Evolutionary conservation across 352 stramenopile species (phyloP).

Genomic region (Phytophthora tentaculata): DNA sequence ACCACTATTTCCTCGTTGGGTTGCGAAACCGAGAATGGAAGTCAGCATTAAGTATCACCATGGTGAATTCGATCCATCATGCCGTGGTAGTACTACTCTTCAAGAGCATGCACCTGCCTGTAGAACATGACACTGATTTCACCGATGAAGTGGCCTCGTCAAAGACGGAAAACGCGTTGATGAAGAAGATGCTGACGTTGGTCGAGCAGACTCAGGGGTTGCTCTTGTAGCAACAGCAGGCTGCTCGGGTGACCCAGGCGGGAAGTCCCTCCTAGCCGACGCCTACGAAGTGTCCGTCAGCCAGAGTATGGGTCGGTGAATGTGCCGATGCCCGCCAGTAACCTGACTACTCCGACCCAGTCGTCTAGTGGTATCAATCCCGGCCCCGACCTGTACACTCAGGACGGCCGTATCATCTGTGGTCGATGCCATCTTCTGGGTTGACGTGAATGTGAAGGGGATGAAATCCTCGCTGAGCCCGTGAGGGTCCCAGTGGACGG

Average conservation of each 20-base stretch:
- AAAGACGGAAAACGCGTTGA: too few relatives aligned
- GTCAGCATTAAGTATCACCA: not conserved
- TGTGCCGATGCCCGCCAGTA: not conserved
- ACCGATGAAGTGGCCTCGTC: not conserved
- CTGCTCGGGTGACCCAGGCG: not conserved
- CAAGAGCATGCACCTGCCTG: conserved; percentile 2
- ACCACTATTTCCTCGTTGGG: not conserved
- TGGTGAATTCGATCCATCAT: not conserved
- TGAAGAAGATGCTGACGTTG: not conserved
- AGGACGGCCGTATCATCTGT: not conserved
- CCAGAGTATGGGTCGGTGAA: not conserved
- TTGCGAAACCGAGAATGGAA: not conserved
- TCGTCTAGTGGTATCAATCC: not conserved
- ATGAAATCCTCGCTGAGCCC: too few relatives aligned
- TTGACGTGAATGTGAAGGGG: too few relatives aligned
- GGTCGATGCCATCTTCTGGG: not conserved
- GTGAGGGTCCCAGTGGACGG: not conserved
- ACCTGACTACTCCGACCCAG: not conserved
- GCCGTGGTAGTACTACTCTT: not conserved
- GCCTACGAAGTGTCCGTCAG: not conserved
- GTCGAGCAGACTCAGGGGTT: not conserved
- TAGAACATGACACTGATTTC: not conserved
- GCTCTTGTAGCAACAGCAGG: not conserved
- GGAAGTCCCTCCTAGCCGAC: not conserved
- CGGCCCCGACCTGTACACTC: not conserved